Conservation (phyloP, 345 rosid genomes). For the Raphanus raphanistrum region DNA sequence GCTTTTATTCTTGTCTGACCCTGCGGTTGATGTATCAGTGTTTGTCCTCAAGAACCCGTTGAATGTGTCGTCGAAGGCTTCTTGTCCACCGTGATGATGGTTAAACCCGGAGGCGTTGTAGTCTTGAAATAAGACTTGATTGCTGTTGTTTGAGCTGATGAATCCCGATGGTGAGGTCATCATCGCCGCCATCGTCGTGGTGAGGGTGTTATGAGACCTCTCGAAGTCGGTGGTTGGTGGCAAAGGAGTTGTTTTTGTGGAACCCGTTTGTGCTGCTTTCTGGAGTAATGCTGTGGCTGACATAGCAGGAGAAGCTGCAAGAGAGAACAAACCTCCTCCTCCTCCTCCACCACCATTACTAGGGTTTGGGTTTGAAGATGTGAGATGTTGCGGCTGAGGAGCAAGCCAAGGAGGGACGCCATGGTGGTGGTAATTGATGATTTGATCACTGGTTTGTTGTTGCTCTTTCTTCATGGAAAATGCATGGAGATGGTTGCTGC, state of each 20-base stretch:
- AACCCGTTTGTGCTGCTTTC: conserved; percentile 87
- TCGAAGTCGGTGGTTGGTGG: conserved; percentile 37
- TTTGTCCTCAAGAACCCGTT: conserved; percentile 48
- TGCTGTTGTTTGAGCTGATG: conserved; percentile 30
- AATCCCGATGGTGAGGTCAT: conserved; percentile 33
- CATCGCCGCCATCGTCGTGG: conserved; percentile 42
- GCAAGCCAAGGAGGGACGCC: conserved; percentile 61
- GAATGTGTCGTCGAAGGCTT: conserved; percentile 48
- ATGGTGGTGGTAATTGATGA: conserved; percentile 26
- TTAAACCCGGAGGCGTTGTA: conserved; percentile 45
- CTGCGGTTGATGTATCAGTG: conserved; percentile 14
- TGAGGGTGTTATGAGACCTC: conserved; percentile 28
- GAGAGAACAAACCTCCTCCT: conserved; percentile 30
- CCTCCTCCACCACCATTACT: conserved; percentile 41
- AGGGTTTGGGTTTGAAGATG: conserved; percentile 62
- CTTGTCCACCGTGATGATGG: conserved; percentile 26
- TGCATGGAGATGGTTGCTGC: conserved; percentile 38
- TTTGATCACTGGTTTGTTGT: conserved; percentile 35
- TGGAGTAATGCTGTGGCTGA: conserved; percentile 93
- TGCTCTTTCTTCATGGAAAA: conserved; percentile 57
- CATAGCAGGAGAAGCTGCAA: conserved; percentile 56
- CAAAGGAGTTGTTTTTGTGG: conserved; percentile 46
- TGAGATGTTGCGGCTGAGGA: conserved; percentile 39
- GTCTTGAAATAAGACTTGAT: conserved; percentile 48
- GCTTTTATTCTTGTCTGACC: conserved; percentile 21